A percentile compares a stretch with the other conserved stretches of the same genome.
These are phyloP conservation scores for Saccharomycopsis fermentans DNA, from an alignment of 805 yeast genomes.

Conservation along the genomic window DNA sequence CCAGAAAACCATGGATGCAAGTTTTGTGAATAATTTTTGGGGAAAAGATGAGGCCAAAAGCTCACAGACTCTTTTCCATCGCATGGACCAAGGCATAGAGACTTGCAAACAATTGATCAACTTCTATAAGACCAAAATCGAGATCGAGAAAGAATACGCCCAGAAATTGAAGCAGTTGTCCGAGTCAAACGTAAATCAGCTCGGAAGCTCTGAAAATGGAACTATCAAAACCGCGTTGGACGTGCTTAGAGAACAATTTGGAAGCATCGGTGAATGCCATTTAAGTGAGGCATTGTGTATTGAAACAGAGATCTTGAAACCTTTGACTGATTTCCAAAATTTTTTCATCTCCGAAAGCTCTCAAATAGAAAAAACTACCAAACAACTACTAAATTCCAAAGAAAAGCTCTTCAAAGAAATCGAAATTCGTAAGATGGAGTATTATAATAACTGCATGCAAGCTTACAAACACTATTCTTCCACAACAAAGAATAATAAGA, in stretches of 20 bases:
- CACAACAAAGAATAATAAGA: constrained; percentile 38
- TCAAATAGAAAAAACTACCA: constrained; percentile 47
- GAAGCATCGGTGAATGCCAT: constrained; percentile 48
- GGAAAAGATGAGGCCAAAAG: constrained; percentile 49
- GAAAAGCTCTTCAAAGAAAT: constrained; percentile 29
- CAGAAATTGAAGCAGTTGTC: constrained; percentile 44
- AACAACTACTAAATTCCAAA: constrained; percentile 42
- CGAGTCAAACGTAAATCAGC: constrained; percentile 25
- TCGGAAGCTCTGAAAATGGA: constrained; percentile 52
- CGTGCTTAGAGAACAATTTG: constrained; percentile 46
- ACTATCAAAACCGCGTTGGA: constrained; percentile 50
- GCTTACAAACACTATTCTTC: constrained; percentile 52
- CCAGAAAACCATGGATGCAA: constrained; percentile 10
- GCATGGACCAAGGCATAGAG: constrained; percentile 48
- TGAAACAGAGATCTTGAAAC: constrained; percentile 39
- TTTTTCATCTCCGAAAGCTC: constrained; percentile 43
- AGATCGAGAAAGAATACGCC: constrained; percentile 67
- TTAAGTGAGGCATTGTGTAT: constrained; percentile 40
- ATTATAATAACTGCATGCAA: constrained; percentile 46
- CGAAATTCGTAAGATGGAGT: constrained; percentile 35
- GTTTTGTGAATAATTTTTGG: constrained; percentile 21
- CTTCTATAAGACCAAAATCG: constrained; percentile 44
- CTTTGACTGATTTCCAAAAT: constrained; percentile 42
- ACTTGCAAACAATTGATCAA: constrained; percentile 42
- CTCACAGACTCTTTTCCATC: constrained; percentile 40